A percentile compares a stretch with the other conserved stretches of the same genome.
Conservation (phyloP, 2,329 filamentous ascomycete species). For the Xenoacremonium recifei region DNA sequence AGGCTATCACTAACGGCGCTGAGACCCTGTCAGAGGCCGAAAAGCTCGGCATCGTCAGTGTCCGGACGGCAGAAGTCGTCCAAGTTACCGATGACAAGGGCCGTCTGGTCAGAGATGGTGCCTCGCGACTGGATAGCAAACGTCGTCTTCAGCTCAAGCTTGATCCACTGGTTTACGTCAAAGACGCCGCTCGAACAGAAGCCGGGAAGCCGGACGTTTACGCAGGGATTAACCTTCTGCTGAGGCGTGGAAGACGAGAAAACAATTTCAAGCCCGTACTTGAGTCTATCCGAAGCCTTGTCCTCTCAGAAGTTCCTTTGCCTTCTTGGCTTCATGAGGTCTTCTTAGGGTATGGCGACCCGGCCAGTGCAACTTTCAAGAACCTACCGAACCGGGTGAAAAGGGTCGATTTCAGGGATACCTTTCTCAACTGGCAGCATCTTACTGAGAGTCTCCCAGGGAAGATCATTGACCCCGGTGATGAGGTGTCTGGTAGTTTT, state of each 20-base stretch:
- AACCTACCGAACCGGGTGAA: conserved; percentile 75
- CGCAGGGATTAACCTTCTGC: conserved; percentile 78
- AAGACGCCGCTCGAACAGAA: conserved; percentile 66
- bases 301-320: conserved; percentile 79
- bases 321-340: conserved; percentile 95
- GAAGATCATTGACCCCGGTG: conserved; percentile 77
- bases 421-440: conserved; percentile 94
- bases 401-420: conserved; percentile 87
- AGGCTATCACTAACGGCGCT: conserved; percentile 52
- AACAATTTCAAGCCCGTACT: conserved; percentile 97
- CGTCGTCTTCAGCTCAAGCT: conserved; percentile 77
- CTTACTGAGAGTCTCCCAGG: conserved; percentile 86
- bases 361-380: conserved; percentile 81
- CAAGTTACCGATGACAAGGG: conserved; percentile 86
- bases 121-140: conserved; percentile 62
- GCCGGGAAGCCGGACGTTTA: conserved; percentile 77
- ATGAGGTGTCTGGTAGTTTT: conserved; percentile 70
- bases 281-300: conserved; percentile 84
- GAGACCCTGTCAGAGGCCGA: conserved; percentile 48
- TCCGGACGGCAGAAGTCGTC: conserved; percentile 82
- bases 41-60: conserved; percentile 63
- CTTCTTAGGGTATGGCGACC: conserved; percentile 96
- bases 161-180: conserved; percentile 74
- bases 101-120: conserved; percentile 62
- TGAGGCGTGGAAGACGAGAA: conserved; percentile 80